Evolutionary conservation across 1,284 basidiomycete species (phyloP).

Genomic region (Malassezia sympodialis): DNA sequence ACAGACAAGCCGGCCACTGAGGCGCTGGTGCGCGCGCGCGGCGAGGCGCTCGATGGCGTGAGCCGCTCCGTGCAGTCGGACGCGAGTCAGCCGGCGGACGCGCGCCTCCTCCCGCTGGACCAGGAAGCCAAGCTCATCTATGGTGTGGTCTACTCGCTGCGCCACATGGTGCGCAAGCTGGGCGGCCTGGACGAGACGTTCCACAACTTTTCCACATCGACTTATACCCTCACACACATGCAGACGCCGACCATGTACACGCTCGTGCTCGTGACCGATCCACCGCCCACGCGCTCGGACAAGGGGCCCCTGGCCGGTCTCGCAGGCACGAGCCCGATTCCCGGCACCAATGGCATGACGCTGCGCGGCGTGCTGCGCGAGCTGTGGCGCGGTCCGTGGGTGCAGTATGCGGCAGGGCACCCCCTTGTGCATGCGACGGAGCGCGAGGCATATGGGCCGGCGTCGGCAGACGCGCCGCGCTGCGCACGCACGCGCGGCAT

Average conservation of each 20-base stretch:
- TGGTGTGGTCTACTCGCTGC: slow-evolving; percentile 78
- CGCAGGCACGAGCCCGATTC: slow-evolving; percentile 25
- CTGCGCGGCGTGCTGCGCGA: slow-evolving; percentile 73
- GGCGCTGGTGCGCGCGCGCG: slow-evolving; percentile 1
- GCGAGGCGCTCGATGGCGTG: slow-evolving; percentile 22
- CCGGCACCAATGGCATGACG: slow-evolving; percentile 41
- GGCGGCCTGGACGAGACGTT: slow-evolving; percentile 59
- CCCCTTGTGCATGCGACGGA: slow-evolving; percentile 58
- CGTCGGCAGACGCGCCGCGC: slow-evolving; percentile 5
- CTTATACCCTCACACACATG: slow-evolving; percentile 85
- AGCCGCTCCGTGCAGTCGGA: slow-evolving; percentile 6
- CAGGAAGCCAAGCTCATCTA: slow-evolving; percentile 97
- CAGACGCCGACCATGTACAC: slow-evolving; percentile 88
- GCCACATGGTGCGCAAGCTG: slow-evolving; percentile 90
- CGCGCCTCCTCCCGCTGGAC: slow-evolving; percentile 60
- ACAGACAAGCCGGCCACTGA: not conserved
- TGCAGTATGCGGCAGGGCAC: slow-evolving; percentile 85
- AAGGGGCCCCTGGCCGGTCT: slow-evolving; percentile 11
- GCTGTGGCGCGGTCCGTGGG: slow-evolving; percentile 80
- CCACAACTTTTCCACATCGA: slow-evolving; percentile 76
- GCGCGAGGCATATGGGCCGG: slow-evolving; percentile 24
- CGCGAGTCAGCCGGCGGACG: not conserved
- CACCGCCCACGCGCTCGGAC: slow-evolving; percentile 53
- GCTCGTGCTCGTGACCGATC: slow-evolving; percentile 86
- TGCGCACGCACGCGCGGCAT: slow-evolving; percentile 23